Percentiles rank a stretch among this genome's conserved stretches.
phyloP scores from a whole-genome alignment of 192 early-diverging fungal genomes.

The Coemansia sp. region DNA sequence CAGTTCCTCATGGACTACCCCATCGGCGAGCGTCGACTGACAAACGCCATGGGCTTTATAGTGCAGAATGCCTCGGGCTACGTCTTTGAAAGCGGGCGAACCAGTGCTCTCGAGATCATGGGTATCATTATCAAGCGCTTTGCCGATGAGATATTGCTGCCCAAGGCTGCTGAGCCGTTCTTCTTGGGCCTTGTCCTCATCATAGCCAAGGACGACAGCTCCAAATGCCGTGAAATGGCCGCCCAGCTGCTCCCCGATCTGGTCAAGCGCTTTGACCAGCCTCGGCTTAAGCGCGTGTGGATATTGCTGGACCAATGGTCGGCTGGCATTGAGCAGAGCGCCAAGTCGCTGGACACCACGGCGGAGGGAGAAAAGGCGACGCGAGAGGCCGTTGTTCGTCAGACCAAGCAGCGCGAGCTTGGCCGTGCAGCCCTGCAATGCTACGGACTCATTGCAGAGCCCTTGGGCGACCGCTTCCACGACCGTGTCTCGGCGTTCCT shows the following conservation, averaged over 20 bases:
- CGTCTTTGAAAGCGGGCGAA: slow-evolving; percentile 86
- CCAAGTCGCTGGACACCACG: background rate
- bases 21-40: slow-evolving; percentile 73
- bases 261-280: slow-evolving; percentile 58
- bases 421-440: slow-evolving; percentile 81
- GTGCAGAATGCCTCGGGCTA: slow-evolving; percentile 84
- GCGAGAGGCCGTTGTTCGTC: slow-evolving; percentile 3
- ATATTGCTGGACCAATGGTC: slow-evolving; percentile 78
- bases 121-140: slow-evolving; percentile 77
- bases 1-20: slow-evolving; percentile 97
- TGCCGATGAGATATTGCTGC: slow-evolving; percentile 66
- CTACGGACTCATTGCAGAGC: slow-evolving; percentile 78
- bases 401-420: slow-evolving; percentile 55
- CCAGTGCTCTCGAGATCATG: slow-evolving; percentile 86
- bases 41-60: slow-evolving; percentile 83
- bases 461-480: slow-evolving; percentile 62
- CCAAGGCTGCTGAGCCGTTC: slow-evolving; percentile 73
- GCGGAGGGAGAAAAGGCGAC: slow-evolving; percentile 6
- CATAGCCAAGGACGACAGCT: slow-evolving; percentile 88
- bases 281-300: slow-evolving; percentile 60
- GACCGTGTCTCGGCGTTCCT: slow-evolving; percentile 54
- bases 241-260: slow-evolving; percentile 68
- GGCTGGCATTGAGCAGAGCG: slow-evolving; percentile 18
- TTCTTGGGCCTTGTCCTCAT: slow-evolving; percentile 82
- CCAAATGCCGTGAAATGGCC: slow-evolving; percentile 88